phyloP scores from a whole-genome alignment of 2,329 filamentous ascomycete genomes.

The Arthrobotrys entomopaga region DNA sequence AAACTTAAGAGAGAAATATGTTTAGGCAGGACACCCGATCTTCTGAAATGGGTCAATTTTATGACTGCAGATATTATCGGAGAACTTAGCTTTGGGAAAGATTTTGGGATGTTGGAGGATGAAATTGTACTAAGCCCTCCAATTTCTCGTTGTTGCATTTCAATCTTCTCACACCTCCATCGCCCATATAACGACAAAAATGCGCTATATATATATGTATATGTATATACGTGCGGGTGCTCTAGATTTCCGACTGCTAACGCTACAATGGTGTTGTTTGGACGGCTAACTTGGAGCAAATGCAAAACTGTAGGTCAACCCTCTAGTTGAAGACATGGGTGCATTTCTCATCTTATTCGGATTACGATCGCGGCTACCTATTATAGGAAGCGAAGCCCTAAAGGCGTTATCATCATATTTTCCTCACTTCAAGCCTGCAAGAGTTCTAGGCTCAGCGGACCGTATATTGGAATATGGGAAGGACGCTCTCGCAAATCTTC shows the following conservation, averaged over 20 bases:
- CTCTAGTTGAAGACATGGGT: background rate
- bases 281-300: no score
- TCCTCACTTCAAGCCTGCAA: no score
- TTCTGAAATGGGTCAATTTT: constrained; percentile 2
- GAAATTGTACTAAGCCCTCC: constrained; percentile 4
- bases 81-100: constrained; percentile 7
- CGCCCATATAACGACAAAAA: no score
- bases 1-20: constrained; percentile 5
- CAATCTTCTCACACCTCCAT: no score
- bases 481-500: no score
- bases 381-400: background rate
- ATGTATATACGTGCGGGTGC: no score
- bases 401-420: no score
- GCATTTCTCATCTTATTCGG: background rate
- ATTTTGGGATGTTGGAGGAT: constrained; percentile 20
- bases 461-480: no score
- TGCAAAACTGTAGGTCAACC: background rate
- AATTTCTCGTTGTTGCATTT: background rate
- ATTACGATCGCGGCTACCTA: background rate
- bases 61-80: constrained; percentile 16
- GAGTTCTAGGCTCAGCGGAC: no score
- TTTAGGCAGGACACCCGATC: background rate
- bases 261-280: no score
- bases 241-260: no score
- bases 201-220: no score